Percentiles rank a stretch among this genome's conserved stretches.
Conservation (phyloP, 2,329 filamentous ascomycete genomes). For the Colletotrichum trifolii region DNA sequence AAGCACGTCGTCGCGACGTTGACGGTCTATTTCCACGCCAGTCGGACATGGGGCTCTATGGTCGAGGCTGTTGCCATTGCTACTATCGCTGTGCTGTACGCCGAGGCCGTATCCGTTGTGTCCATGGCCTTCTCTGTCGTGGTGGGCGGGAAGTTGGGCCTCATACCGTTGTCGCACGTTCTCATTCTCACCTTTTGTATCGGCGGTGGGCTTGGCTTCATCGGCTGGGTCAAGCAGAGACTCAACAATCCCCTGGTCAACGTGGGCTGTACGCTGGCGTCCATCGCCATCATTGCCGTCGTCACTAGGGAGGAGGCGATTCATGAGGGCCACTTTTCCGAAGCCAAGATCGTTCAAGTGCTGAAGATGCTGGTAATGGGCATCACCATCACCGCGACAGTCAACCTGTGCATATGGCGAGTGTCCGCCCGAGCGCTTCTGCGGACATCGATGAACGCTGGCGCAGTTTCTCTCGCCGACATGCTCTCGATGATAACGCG, state of each 20-base stretch:
- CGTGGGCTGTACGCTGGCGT: conserved; percentile 85
- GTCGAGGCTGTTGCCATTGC: conserved; percentile 84
- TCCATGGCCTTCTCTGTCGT: conserved; percentile 87
- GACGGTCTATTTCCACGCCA: conserved; percentile 94
- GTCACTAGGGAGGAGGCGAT: conserved; percentile 92
- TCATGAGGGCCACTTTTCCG: conserved; percentile 82
- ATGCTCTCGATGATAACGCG: conserved; percentile 85
- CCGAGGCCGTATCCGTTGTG: conserved; percentile 74
- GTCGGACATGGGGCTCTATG: conserved; percentile 88
- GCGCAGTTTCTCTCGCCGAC: conserved; percentile 80
- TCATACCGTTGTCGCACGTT: conserved; percentile 78
- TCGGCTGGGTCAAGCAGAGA: conserved; percentile 88
- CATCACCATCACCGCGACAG: conserved; percentile 75
- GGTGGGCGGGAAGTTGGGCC: conserved; percentile 66
- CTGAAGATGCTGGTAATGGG: conserved; percentile 87
- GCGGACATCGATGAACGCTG: conserved; percentile 77
- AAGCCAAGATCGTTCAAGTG: conserved; percentile 83
- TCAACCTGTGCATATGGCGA: conserved; percentile 83
- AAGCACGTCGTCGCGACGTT: conserved; percentile 95
- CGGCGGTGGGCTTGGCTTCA: conserved; percentile 85
- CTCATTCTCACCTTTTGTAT: conserved; percentile 86
- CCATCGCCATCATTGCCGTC: conserved; percentile 88
- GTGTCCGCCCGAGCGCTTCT: conserved; percentile 80
- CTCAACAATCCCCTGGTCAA: conserved; percentile 84
- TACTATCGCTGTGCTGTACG: conserved; percentile 80